Percentiles rank a stretch among this genome's conserved stretches.
phyloP scores from a whole-genome alignment of 2,329 filamentous ascomycete species.

The Microthyrium microscopicum region DNA sequence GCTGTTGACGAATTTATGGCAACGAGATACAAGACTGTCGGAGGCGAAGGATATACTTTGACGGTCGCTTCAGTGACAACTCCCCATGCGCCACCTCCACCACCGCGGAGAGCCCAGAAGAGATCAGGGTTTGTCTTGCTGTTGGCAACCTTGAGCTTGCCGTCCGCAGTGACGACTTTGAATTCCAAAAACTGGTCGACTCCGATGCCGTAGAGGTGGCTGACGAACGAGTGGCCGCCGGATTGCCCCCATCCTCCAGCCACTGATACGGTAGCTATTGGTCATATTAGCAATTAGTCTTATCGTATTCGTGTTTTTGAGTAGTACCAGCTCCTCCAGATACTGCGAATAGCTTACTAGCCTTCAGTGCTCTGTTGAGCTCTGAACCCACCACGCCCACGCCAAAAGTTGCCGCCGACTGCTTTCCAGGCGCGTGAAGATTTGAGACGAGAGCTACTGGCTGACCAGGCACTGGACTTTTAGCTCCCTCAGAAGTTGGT shows the following conservation, averaged over 20 bases:
- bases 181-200: conserved; percentile 21
- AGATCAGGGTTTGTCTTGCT: conserved; percentile 6
- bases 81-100: conserved; percentile 12
- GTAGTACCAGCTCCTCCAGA: conserved; percentile 4
- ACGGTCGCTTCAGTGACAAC: conserved; percentile 21
- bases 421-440: neutral
- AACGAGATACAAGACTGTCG: neutral
- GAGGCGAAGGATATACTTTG: conserved; percentile 11
- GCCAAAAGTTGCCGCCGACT: conserved; percentile 6
- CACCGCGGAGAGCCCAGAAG: conserved; percentile 9
- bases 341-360: conserved; percentile 4
- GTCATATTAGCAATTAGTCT: conserved; percentile 17
- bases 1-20: neutral
- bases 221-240: conserved; percentile 25
- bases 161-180: conserved; percentile 18
- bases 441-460: no score
- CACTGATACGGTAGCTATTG: conserved; percentile 17
- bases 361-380: conserved; percentile 4
- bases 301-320: conserved; percentile 21
- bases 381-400: conserved; percentile 1
- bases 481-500: neutral
- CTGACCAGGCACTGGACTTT: neutral
- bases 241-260: conserved; percentile 26
- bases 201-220: conserved; percentile 21
- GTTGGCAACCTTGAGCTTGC: conserved; percentile 6